These are phyloP conservation scores for Cylindrotheca fusiformis DNA, from an alignment of 108 stramenopile genomes.

Conservation along the genomic window DNA sequence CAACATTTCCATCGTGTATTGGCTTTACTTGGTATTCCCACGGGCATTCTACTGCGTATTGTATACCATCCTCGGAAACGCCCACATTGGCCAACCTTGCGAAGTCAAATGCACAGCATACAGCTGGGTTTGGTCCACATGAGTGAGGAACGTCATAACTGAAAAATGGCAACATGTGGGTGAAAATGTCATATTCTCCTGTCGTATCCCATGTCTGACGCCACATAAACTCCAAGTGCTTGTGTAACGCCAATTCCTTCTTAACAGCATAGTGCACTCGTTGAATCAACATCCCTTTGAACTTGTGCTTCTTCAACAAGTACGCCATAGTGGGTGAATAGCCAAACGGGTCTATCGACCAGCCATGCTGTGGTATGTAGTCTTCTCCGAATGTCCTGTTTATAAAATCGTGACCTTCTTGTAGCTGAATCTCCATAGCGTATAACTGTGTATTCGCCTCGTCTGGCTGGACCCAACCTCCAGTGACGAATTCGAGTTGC, in stretches of 20 bases:
- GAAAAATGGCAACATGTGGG: slow-evolving; percentile 63
- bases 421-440: slow-evolving; percentile 67
- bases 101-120: slow-evolving; percentile 70
- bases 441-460: slow-evolving; percentile 65
- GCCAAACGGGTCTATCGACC: slow-evolving; percentile 72
- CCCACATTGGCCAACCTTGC: slow-evolving; percentile 17
- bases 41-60: slow-evolving; percentile 25
- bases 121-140: slow-evolving; percentile 57
- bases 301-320: slow-evolving; percentile 43
- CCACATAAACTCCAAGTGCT: slow-evolving; percentile 64
- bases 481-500: slow-evolving; percentile 65
- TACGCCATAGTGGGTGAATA: slow-evolving; percentile 64
- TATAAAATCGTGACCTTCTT: slow-evolving; percentile 67
- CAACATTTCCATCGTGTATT: slow-evolving; percentile 34
- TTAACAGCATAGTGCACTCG: slow-evolving; percentile 72
- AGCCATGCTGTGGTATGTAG: slow-evolving; percentile 57
- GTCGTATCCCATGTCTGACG: slow-evolving; percentile 55
- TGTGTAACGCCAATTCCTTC: slow-evolving; percentile 52
- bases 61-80: neutral
- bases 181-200: slow-evolving; percentile 59
- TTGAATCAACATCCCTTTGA: slow-evolving; percentile 62
- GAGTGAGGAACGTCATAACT: slow-evolving; percentile 66
- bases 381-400: slow-evolving; percentile 41
- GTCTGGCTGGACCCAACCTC: slow-evolving; percentile 69
- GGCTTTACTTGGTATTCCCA: slow-evolving; percentile 36